Percentiles rank a stretch among this genome's conserved stretches.
phyloP scores from a whole-genome alignment of 148 eudicot genomes.

The Amaranthus palmeri region DNA sequence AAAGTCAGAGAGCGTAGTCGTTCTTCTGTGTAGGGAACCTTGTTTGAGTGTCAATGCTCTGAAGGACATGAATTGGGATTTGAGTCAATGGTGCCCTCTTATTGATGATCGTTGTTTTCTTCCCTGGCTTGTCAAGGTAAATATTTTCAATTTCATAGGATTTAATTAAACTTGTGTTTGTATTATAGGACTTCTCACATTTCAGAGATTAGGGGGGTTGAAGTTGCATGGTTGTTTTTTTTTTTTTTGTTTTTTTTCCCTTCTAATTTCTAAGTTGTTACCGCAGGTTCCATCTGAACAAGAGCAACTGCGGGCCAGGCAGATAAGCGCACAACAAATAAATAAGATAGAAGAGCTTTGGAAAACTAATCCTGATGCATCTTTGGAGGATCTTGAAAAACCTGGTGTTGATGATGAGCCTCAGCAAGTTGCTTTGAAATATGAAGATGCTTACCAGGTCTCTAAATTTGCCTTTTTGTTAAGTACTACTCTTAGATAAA shows the following conservation, averaged over 20 bases:
- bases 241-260: neutral
- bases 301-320: slow-evolving; percentile 97
- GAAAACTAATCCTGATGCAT: slow-evolving; percentile 98
- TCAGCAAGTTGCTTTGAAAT: slow-evolving; percentile 78
- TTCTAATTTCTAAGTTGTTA: no score
- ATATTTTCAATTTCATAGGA: neutral
- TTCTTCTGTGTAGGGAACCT: slow-evolving; percentile 95
- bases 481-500: neutral
- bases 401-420: slow-evolving; percentile 99
- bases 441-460: slow-evolving; percentile 99
- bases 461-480: neutral
- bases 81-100: slow-evolving; percentile 99
- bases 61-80: slow-evolving; percentile 99
- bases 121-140: slow-evolving; percentile 98
- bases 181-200: no score
- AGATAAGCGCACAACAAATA: slow-evolving; percentile 96
- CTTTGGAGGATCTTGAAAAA: slow-evolving; percentile 98
- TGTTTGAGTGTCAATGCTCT: slow-evolving; percentile 84
- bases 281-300: slow-evolving; percentile 95
- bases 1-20: slow-evolving; percentile 95
- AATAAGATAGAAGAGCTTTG: slow-evolving; percentile 98
- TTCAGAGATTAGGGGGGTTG: neutral
- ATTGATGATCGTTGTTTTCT: slow-evolving; percentile 97
- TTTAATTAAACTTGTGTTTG: no score
- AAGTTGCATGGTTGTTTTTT: neutral